Conservation (phyloP, 108 stramenopile genomes). For the Phaeodactylum tricornutum region DNA sequence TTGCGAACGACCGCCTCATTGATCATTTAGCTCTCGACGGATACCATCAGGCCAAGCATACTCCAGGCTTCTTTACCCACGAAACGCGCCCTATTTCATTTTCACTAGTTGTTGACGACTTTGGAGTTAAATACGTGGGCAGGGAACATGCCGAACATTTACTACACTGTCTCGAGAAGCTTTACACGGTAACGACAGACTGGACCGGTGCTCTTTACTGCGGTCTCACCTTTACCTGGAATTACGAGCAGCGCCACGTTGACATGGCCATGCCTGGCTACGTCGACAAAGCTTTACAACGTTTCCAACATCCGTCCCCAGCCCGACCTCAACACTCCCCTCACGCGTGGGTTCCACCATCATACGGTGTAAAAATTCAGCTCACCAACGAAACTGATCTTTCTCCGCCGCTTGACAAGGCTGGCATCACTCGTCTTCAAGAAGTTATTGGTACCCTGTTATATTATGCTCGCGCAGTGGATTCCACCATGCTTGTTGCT, state of each 20-base stretch:
- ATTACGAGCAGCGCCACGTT: conserved; percentile 23
- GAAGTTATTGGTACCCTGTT: conserved; percentile 27
- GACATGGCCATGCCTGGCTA: conserved; percentile 35
- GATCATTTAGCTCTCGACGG: background rate
- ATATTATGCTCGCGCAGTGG: conserved; percentile 31
- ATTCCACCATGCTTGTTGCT: conserved; percentile 20
- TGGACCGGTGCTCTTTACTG: conserved; percentile 9
- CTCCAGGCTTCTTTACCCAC: conserved; percentile 30
- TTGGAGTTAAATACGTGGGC: conserved; percentile 28
- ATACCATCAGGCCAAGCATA: conserved; percentile 10
- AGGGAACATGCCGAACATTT: conserved; percentile 19
- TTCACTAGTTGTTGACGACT: conserved; percentile 44
- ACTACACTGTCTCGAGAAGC: background rate
- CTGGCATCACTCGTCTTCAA: conserved; percentile 18
- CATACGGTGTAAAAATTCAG: conserved; percentile 32
- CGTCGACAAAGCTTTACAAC: conserved; percentile 11
- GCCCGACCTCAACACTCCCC: conserved; percentile 23
- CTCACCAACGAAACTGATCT: conserved; percentile 12
- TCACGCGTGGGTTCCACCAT: conserved; percentile 11
- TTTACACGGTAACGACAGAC: conserved; percentile 18
- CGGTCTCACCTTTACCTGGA: conserved; percentile 25
- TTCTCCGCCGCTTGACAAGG: background rate
- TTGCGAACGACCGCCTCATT: conserved; percentile 18
- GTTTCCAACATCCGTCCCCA: conserved; percentile 23
- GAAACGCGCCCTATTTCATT: conserved; percentile 14